Evolutionary conservation across 2,329 filamentous ascomycete species (phyloP).

Genomic region (Penicillium sp.): DNA sequence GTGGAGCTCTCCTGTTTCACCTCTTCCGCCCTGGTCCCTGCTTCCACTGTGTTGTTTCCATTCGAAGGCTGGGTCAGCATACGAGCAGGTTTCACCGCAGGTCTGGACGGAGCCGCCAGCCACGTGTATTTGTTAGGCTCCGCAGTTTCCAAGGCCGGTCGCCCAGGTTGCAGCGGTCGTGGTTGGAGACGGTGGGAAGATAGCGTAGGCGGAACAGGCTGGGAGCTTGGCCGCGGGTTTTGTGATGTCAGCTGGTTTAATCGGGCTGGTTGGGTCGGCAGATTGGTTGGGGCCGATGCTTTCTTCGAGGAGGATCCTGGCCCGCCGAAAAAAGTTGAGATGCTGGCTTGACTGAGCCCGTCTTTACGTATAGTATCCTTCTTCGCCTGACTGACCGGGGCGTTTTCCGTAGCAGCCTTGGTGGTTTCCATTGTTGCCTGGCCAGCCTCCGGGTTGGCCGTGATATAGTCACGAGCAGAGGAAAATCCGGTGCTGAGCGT

Average conservation of each 20-base stretch:
- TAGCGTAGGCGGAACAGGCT: conserved; percentile 22
- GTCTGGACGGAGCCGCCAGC: conserved; percentile 28
- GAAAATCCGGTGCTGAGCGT: conserved; percentile 59
- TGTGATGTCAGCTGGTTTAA: conserved; percentile 11
- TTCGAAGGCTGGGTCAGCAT: conserved; percentile 12
- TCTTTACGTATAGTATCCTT: conserved; percentile 28
- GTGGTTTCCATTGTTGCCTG: conserved; percentile 18
- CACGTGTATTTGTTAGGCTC: conserved; percentile 38
- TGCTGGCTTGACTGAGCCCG: conserved; percentile 51
- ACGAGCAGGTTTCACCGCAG: conserved; percentile 21
- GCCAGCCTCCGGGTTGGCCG: conserved; percentile 34
- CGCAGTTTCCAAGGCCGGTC: conserved; percentile 34
- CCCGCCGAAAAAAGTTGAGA: conserved; percentile 53
- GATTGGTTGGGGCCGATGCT: conserved; percentile 6
- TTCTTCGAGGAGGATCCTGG: conserved; percentile 22
- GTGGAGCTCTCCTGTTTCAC: conserved; percentile 27
- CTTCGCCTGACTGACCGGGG: conserved; percentile 23
- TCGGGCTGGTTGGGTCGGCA: conserved; percentile 11
- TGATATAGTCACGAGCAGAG: conserved; percentile 59
- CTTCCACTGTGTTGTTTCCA: conserved; percentile 8
- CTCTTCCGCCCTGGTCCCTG: conserved; percentile 21
- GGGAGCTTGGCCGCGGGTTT: conserved; percentile 9
- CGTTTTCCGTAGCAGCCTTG: conserved; percentile 20
- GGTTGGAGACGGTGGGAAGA: conserved; percentile 33
- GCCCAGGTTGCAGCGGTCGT: conserved; percentile 31